phyloP scores from a whole-genome alignment of 169 alveolate species.

The Neospora caninum region DNA sequence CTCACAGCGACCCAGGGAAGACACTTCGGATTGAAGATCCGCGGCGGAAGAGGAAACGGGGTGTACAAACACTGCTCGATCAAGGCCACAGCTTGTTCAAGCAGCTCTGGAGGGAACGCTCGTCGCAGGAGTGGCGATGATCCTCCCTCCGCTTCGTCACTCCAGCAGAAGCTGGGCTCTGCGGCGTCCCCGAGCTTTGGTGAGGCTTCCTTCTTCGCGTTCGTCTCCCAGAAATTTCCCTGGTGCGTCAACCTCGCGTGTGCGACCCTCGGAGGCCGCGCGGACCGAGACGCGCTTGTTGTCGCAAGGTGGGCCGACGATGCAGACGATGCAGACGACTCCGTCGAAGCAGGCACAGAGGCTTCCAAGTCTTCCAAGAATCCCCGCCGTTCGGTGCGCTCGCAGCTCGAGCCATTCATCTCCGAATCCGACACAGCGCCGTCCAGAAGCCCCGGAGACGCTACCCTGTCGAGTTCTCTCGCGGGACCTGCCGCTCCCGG shows the following conservation, averaged over 20 bases:
- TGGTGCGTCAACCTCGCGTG: too few relatives aligned
- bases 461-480: background rate
- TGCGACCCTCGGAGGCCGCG: too few relatives aligned
- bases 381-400: too few relatives aligned
- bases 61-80: conserved; percentile 25
- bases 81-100: background rate
- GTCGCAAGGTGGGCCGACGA: too few relatives aligned
- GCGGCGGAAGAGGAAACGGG: conserved; percentile 33
- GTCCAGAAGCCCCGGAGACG: conserved; percentile 22
- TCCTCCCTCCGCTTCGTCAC: background rate
- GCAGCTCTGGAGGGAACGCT: conserved; percentile 5
- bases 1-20: conserved; percentile 40
- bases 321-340: too few relatives aligned
- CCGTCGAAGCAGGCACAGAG: too few relatives aligned
- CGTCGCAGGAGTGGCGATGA: background rate
- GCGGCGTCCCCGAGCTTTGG: too few relatives aligned
- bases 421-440: background rate
- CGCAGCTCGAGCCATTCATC: background rate
- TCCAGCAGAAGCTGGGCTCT: conserved; percentile 6
- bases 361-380: too few relatives aligned
- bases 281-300: too few relatives aligned
- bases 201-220: too few relatives aligned
- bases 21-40: conserved; percentile 2
- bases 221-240: too few relatives aligned
- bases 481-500: background rate